A percentile compares a stretch with the other conserved stretches of the same genome.
Conservation (phyloP, 495 filamentous ascomycete species). For the Neurospora cerealis region DNA sequence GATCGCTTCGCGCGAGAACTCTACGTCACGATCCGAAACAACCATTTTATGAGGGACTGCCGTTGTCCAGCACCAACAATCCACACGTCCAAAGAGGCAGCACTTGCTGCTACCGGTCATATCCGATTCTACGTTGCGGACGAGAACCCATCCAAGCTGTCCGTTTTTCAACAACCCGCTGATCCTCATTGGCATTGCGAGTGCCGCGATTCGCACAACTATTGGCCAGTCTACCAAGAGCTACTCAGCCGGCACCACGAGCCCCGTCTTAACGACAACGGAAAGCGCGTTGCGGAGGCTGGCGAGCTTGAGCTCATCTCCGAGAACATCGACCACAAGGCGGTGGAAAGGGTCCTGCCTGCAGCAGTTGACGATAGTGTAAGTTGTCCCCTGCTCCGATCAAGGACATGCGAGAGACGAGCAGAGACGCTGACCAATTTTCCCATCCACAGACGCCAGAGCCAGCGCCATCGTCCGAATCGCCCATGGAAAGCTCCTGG, state of each 20-base stretch:
- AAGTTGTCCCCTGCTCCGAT: background rate
- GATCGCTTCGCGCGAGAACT: conserved; percentile 14
- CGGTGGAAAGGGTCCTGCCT: background rate
- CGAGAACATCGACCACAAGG: conserved; percentile 2
- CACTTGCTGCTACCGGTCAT: conserved; percentile 10
- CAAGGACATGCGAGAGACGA: conserved; percentile 9
- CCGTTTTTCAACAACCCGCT: conserved; percentile 15
- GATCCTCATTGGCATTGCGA: conserved; percentile 17
- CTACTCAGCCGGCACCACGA: background rate
- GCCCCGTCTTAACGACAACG: conserved; percentile 2
- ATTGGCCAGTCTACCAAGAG: conserved; percentile 2
- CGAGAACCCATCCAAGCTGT: conserved; percentile 3
- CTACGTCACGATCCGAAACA: conserved; percentile 17
- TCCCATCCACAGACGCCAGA: background rate
- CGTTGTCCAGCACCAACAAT: conserved; percentile 14
- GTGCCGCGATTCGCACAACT: conserved; percentile 5
- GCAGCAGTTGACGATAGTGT: background rate
- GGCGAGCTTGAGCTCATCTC: conserved; percentile 17
- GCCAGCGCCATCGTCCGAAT: background rate
- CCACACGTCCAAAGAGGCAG: conserved; percentile 12
- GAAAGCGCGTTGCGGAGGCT: conserved; percentile 17
- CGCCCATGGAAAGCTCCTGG: background rate
- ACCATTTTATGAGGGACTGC: conserved; percentile 17
- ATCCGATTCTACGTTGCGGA: conserved; percentile 19
- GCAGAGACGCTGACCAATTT: conserved; percentile 2